Conservation (phyloP, 1,139 yeast species). For the Pichia sp. region DNA sequence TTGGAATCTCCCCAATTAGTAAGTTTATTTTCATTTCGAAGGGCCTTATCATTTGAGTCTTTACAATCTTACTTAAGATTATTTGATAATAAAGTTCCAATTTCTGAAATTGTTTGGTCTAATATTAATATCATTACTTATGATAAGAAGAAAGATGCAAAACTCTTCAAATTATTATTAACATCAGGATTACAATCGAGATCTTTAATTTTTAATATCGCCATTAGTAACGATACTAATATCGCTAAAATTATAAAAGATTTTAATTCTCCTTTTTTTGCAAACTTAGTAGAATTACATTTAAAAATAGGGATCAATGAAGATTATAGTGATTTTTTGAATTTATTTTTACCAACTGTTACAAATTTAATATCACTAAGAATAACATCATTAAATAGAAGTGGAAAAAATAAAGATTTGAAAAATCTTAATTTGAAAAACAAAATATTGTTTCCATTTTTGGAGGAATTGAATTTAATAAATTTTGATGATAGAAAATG, state of each 20-base stretch:
- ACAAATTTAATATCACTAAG: neutral
- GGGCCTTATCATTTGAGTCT: neutral
- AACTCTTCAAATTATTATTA: conserved; percentile 6
- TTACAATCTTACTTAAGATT: conserved; percentile 8
- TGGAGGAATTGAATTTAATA: neutral
- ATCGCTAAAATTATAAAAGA: neutral
- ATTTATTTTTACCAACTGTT: neutral
- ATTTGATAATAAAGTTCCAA: conserved; percentile 11
- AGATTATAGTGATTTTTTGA: neutral
- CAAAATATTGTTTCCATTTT: neutral
- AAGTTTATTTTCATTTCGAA: conserved; percentile 5
- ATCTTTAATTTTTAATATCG: neutral
- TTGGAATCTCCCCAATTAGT: conserved; percentile 12
- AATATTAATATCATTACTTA: neutral
- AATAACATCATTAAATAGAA: neutral
- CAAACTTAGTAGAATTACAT: neutral
- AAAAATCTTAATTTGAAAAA: neutral
- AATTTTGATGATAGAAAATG: neutral
- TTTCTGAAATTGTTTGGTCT: conserved; percentile 3
- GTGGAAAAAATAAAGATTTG: neutral
- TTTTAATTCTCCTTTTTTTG: neutral
- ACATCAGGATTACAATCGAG: neutral
- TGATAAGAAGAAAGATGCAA: neutral
- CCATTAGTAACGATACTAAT: neutral
- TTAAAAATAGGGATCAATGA: neutral